A percentile compares a stretch with the other conserved stretches of the same genome.
Conservation (phyloP, 352 stramenopile genomes). For the Globisporangium parvum region DNA sequence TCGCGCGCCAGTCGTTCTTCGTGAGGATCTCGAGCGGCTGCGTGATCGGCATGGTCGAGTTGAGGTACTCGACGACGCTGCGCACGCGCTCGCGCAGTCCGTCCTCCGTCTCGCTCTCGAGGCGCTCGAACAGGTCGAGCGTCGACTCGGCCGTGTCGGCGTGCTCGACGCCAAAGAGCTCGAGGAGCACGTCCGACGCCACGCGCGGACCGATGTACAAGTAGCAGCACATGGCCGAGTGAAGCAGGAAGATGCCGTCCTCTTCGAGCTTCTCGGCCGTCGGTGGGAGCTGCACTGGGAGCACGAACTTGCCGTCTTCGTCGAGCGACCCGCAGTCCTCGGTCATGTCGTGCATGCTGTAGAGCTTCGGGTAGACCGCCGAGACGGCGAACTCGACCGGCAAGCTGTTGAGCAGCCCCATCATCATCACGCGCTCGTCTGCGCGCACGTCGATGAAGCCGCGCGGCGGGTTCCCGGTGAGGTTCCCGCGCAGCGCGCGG, state of each 20-base stretch:
- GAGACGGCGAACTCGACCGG: constrained; percentile 82
- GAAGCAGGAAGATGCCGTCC: constrained; percentile 81
- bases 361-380: constrained; percentile 85
- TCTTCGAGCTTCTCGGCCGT: constrained; percentile 86
- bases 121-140: constrained; percentile 56
- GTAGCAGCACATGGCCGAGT: constrained; percentile 84
- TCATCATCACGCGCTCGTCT: constrained; percentile 85
- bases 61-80: constrained; percentile 71
- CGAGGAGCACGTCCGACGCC: constrained; percentile 56
- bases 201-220: constrained; percentile 83
- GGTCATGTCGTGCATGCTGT: constrained; percentile 80
- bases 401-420: constrained; percentile 73
- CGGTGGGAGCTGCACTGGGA: constrained; percentile 66
- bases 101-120: constrained; percentile 47
- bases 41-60: constrained; percentile 78
- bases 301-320: constrained; percentile 67
- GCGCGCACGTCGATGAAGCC: constrained; percentile 83
- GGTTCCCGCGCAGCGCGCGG: constrained; percentile 77
- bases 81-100: constrained; percentile 60
- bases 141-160: constrained; percentile 71
- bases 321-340: constrained; percentile 76
- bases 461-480: constrained; percentile 68
- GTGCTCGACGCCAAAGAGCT: constrained; percentile 82
- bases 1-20: constrained; percentile 81
- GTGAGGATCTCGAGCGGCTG: constrained; percentile 79